phyloP scores from a whole-genome alignment of 208 protist species.

The Trypanosomatidae sp. region DNA sequence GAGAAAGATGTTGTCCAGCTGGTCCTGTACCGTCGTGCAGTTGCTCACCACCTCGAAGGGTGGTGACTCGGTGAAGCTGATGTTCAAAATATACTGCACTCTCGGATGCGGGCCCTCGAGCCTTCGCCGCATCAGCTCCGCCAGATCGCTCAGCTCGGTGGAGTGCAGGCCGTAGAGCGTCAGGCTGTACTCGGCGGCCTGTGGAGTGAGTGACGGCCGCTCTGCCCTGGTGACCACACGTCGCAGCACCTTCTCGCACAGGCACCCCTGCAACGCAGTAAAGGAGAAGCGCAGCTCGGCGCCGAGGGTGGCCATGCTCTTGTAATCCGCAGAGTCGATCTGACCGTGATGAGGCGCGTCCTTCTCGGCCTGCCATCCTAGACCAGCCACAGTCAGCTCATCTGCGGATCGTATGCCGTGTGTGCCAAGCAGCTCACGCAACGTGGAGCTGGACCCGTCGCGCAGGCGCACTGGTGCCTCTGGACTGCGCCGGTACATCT shows the following conservation, averaged over 20 bases:
- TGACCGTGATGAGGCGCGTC: slow-evolving; percentile 18
- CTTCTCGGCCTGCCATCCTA: slow-evolving; percentile 75
- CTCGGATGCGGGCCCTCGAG: slow-evolving; percentile 72
- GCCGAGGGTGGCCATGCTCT: slow-evolving; percentile 43
- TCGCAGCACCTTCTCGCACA: slow-evolving; percentile 55
- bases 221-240: slow-evolving; percentile 58
- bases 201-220: slow-evolving; percentile 34
- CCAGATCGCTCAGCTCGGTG: slow-evolving; percentile 61
- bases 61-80: slow-evolving; percentile 82
- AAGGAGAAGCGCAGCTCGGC: slow-evolving; percentile 85
- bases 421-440: slow-evolving; percentile 69
- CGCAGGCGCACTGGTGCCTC: slow-evolving; percentile 54
- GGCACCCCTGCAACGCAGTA: slow-evolving; percentile 56
- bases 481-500: slow-evolving; percentile 61
- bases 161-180: slow-evolving; percentile 75
- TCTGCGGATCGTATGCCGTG: slow-evolving; percentile 62
- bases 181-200: slow-evolving; percentile 84
- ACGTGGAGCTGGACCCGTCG: slow-evolving; percentile 60
- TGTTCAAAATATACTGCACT: slow-evolving; percentile 95
- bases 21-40: slow-evolving; percentile 91
- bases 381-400: slow-evolving; percentile 73
- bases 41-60: slow-evolving; percentile 32
- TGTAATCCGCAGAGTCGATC: slow-evolving; percentile 32
- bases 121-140: slow-evolving; percentile 50
- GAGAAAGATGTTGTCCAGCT: slow-evolving; percentile 97